These are phyloP conservation scores for Alternaria postmessia DNA, from an alignment of 2,329 filamentous ascomycete genomes.

Conservation along the genomic window DNA sequence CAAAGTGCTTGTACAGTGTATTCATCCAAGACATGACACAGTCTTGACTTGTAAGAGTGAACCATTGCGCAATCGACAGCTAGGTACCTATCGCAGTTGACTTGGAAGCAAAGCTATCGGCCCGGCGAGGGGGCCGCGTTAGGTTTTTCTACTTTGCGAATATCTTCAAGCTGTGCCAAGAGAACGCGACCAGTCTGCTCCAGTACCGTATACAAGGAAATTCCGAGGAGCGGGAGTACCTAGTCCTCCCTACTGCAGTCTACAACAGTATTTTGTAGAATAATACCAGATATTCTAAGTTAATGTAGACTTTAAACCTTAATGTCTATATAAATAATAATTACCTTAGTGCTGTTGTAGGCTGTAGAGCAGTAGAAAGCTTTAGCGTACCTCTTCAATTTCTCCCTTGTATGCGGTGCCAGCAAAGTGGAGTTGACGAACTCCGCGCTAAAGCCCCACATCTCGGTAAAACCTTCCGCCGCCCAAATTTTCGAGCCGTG, in stretches of 20 bases:
- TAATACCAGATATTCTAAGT: no score
- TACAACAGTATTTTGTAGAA: no score
- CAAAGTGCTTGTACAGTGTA: not conserved
- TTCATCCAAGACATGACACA: not conserved
- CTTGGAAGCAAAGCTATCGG: not conserved
- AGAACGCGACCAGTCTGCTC: not conserved
- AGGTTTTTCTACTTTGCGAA: not conserved
- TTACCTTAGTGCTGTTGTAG: no score
- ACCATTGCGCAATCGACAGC: not conserved
- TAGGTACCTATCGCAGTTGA: not conserved
- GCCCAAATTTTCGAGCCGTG: conserved; percentile 27
- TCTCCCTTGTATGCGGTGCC: no score
- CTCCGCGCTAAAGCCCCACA: conserved; percentile 31
- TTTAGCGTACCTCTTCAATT: no score
- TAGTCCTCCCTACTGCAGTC: no score
- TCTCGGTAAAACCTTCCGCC: conserved; percentile 29
- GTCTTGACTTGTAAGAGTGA: not conserved
- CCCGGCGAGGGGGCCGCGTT: not conserved
- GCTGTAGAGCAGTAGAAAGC: no score
- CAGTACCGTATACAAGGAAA: no score
- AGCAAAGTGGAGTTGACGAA: conserved; percentile 1
- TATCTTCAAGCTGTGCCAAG: not conserved
- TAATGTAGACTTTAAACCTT: no score
- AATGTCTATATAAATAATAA: no score
- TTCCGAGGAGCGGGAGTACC: no score